These are phyloP conservation scores for Carex kokanica DNA, from an alignment of 176 grass and related monocot genomes.

Conservation along the genomic window DNA sequence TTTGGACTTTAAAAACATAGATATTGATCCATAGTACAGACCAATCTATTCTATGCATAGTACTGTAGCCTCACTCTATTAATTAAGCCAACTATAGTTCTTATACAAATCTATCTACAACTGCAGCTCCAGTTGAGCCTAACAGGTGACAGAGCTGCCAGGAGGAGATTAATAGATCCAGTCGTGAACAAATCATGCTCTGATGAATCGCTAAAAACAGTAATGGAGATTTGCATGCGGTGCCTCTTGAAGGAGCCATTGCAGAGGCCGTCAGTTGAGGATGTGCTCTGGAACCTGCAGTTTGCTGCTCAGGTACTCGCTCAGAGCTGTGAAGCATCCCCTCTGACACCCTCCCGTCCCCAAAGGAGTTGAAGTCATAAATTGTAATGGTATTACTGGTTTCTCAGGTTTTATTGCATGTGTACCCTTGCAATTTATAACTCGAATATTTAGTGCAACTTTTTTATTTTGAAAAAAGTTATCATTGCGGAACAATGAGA, in stretches of 20 bases:
- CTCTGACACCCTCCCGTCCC: constrained; percentile 40
- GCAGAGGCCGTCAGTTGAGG: constrained; percentile 81
- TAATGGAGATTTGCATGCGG: constrained; percentile 82
- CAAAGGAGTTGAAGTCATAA: constrained; percentile 22
- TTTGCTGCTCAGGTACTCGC: constrained; percentile 88
- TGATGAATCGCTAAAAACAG: constrained; percentile 72
- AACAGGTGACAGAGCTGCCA: constrained; percentile 43
- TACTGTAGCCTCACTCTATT: too few relatives aligned
- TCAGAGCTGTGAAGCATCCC: constrained; percentile 60
- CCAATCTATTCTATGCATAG: too few relatives aligned
- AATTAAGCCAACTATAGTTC: not conserved
- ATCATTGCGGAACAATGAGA: not conserved
- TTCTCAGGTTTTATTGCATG: constrained; percentile 12
- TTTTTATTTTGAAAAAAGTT: not conserved
- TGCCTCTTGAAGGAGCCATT: constrained; percentile 71
- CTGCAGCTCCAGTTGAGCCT: constrained; percentile 66
- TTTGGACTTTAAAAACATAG: too few relatives aligned
- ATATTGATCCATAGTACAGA: too few relatives aligned
- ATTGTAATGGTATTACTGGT: not conserved
- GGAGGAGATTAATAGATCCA: constrained; percentile 62
- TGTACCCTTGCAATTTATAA: not conserved
- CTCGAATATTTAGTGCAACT: too few relatives aligned
- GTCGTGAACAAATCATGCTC: constrained; percentile 54
- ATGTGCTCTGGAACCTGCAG: constrained; percentile 96
- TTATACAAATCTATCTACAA: constrained; percentile 9